Percentiles rank a stretch among this genome's conserved stretches.
Evolutionary conservation across 805 yeast species (phyloP).

Genomic region (Kregervanrija pseudodelftensis): DNA sequence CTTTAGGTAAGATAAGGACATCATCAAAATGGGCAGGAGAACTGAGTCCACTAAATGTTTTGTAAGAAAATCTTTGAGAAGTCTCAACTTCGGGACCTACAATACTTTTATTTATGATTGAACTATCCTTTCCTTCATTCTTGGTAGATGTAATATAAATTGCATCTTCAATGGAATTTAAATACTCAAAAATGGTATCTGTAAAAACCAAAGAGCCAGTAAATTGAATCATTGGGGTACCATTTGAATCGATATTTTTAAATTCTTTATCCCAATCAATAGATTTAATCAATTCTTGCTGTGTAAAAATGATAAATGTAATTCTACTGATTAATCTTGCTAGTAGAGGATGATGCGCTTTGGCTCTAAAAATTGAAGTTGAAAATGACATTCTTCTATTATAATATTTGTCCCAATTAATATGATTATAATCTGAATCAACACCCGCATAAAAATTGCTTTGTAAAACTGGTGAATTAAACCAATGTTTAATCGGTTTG

Average conservation of each 20-base stretch:
- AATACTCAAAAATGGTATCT: constrained; percentile 26
- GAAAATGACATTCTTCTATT: constrained; percentile 24
- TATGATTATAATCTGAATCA: constrained; percentile 22
- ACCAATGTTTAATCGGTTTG: constrained; percentile 35
- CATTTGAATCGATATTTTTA: constrained; percentile 24
- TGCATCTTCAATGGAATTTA: constrained; percentile 16
- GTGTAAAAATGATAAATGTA: constrained; percentile 23
- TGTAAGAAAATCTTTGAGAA: constrained; percentile 18
- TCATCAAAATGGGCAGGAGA: constrained; percentile 28
- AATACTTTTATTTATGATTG: constrained; percentile 10
- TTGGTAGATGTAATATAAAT: constrained; percentile 18
- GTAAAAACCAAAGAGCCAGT: constrained; percentile 27
- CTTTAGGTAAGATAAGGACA: constrained; percentile 22
- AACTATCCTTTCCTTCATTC: constrained; percentile 8
- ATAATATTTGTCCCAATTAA: constrained; percentile 24
- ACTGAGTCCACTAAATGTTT: constrained; percentile 18
- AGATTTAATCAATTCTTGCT: constrained; percentile 19
- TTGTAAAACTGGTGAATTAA: constrained; percentile 9
- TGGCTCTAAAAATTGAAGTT: constrained; percentile 23
- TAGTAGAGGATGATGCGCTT: constrained; percentile 27
- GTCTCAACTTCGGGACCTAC: constrained; percentile 22
- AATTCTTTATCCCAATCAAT: constrained; percentile 24
- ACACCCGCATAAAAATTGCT: constrained; percentile 18
- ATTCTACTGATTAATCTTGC: constrained; percentile 28
- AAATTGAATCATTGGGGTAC: constrained; percentile 25